These are phyloP conservation scores for Pisolithus orientalis DNA, from an alignment of 768 basidiomycete genomes.

Conservation along the genomic window DNA sequence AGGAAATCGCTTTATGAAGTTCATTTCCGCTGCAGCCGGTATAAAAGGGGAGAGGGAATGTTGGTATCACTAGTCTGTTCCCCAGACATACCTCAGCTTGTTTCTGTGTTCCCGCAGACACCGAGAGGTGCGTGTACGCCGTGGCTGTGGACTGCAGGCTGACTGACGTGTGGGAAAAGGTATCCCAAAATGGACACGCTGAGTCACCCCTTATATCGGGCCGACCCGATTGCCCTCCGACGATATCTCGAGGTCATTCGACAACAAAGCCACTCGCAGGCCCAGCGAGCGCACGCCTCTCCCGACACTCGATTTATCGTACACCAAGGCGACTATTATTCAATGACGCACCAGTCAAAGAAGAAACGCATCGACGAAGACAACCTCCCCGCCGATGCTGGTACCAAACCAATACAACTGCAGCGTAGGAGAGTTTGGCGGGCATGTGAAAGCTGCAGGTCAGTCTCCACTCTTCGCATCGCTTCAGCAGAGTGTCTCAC, in stretches of 20 bases:
- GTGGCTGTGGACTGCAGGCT: constrained; percentile 13
- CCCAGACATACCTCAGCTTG: constrained; percentile 20
- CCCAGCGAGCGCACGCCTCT: constrained; percentile 12
- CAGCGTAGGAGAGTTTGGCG: constrained; percentile 81
- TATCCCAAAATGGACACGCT: constrained; percentile 23
- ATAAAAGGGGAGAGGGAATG: constrained; percentile 23
- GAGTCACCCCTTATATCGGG: constrained; percentile 30
- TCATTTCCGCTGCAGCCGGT: constrained; percentile 28
- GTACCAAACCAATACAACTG: constrained; percentile 67
- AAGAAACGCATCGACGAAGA: constrained; percentile 74
- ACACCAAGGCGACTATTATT: constrained; percentile 39
- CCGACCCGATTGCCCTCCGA: constrained; percentile 30
- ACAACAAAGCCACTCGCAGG: constrained; percentile 11
- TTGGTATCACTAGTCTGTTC: constrained; percentile 6
- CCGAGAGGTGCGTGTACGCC: constrained; percentile 14
- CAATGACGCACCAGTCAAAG: constrained; percentile 55
- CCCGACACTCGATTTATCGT: constrained; percentile 13
- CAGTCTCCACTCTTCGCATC: constrained; percentile 19
- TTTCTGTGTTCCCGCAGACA: constrained; percentile 3
- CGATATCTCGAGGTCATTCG: constrained; percentile 26
- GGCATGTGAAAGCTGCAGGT: constrained; percentile 88
- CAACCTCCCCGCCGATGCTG: constrained; percentile 40
- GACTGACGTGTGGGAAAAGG: constrained; percentile 13
- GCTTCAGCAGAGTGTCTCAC: constrained; percentile 5
- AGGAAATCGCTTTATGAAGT: constrained; percentile 19